phyloP scores from a whole-genome alignment of 768 basidiomycete species.

The Mycena rosella region DNA sequence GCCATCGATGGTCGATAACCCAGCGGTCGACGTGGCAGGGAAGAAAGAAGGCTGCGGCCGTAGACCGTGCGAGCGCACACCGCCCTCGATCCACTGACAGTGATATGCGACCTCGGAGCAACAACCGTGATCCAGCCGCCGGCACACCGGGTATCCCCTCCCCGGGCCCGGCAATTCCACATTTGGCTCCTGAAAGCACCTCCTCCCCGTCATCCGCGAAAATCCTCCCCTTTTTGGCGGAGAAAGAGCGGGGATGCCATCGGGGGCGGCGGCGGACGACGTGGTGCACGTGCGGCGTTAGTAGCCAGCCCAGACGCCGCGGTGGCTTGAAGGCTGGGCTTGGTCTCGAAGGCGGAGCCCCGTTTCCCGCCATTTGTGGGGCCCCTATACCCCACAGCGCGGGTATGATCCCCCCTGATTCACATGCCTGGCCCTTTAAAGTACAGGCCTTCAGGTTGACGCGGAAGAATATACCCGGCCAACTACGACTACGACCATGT shows the following conservation, averaged over 20 bases:
- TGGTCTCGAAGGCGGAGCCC: conserved; percentile 12
- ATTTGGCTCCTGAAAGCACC: neutral
- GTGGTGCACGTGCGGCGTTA: neutral
- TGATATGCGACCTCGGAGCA: too few species aligned
- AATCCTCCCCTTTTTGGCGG: neutral
- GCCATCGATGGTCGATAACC: conserved; percentile 15
- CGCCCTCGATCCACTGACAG: too few species aligned
- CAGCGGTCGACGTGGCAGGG: neutral
- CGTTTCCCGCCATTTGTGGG: neutral
- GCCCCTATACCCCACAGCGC: conserved; percentile 1
- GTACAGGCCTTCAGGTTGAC: neutral
- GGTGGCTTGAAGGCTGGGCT: neutral
- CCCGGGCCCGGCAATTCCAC: neutral
- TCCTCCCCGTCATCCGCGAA: neutral
- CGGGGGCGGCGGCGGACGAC: neutral
- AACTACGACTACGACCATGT: conserved; percentile 52
- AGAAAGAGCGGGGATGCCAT: neutral
- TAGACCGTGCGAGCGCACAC: too few species aligned
- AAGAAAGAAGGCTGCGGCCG: neutral
- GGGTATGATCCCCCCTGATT: conserved; percentile 10
- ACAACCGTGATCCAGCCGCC: neutral
- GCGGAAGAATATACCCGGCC: too few species aligned
- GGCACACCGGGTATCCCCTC: neutral
- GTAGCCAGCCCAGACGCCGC: neutral
- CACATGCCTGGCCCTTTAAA: conserved; percentile 25